These are phyloP conservation scores for Zygoascus sp. DNA, from an alignment of 1,139 yeast genomes.

Conservation along the genomic window DNA sequence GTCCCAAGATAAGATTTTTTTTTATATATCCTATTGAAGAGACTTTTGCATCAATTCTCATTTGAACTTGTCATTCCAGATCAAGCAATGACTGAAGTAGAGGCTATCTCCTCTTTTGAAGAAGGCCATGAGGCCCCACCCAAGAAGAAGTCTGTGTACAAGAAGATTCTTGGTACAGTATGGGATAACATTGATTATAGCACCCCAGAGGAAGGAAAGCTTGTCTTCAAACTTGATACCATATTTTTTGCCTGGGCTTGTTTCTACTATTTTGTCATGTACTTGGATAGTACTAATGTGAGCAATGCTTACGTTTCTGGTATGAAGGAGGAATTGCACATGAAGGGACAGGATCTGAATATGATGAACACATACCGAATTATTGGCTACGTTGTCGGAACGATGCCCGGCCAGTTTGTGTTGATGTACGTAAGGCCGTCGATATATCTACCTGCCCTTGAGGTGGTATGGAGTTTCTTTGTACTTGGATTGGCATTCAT, in stretches of 20 bases:
- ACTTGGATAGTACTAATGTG: constrained; percentile 25
- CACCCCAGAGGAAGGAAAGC: constrained; percentile 41
- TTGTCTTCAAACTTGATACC: constrained; percentile 56
- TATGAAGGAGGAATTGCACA: constrained; percentile 34
- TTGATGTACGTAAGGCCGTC: constrained; percentile 44
- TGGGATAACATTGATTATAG: constrained; percentile 9
- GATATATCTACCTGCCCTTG: constrained; percentile 53
- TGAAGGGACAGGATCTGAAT: constrained; percentile 61
- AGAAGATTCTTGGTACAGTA: constrained; percentile 2
- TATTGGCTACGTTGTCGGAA: constrained; percentile 56
- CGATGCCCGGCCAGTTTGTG: constrained; percentile 36
- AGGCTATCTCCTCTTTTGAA: not conserved
- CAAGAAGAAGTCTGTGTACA: constrained; percentile 6
- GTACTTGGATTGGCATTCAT: constrained; percentile 53
- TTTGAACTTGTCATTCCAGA: not conserved
- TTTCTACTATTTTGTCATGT: constrained; percentile 39
- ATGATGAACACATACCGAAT: constrained; percentile 54
- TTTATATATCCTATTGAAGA: too few species aligned
- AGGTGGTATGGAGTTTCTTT: constrained; percentile 59
- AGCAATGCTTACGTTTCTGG: constrained; percentile 32
- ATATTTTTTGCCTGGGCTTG: constrained; percentile 54
- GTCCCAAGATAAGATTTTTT: too few species aligned
- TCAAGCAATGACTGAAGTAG: not conserved
- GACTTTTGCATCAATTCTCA: not conserved
- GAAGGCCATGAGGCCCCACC: not conserved